Conservation (phyloP, 306 rosid genomes). For the Bauhinia variegata region DNA sequence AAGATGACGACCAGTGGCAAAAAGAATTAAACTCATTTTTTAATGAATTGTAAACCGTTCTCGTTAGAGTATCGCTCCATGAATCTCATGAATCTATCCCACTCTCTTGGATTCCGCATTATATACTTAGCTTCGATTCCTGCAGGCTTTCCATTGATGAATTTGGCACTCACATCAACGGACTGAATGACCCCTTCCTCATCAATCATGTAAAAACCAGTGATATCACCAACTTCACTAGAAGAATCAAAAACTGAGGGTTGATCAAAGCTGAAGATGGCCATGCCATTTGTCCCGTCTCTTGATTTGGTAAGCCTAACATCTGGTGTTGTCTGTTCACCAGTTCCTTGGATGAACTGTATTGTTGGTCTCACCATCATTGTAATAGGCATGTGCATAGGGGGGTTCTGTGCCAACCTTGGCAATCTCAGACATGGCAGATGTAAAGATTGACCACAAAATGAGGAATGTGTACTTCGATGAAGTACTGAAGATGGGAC, state of each 20-base stretch:
- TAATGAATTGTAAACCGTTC: constrained; percentile 81
- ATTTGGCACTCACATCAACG: constrained; percentile 92
- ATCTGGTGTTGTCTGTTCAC: constrained; percentile 92
- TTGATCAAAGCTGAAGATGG: constrained; percentile 83
- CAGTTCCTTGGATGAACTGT: constrained; percentile 98
- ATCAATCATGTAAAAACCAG: constrained; percentile 95
- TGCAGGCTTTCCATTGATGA: constrained; percentile 91
- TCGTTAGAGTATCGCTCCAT: constrained; percentile 95
- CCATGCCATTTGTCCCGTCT: constrained; percentile 97
- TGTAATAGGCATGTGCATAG: constrained; percentile 27
- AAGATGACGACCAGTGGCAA: constrained; percentile 34
- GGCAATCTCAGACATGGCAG: constrained; percentile 43
- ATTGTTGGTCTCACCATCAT: constrained; percentile 76
- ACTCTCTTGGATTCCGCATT: constrained; percentile 80
- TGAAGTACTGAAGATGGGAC: constrained; percentile 46
- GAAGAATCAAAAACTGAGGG: constrained; percentile 98
- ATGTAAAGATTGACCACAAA: constrained; percentile 65
- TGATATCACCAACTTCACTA: constrained; percentile 92
- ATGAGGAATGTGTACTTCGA: constrained; percentile 59
- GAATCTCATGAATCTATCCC: constrained; percentile 99
- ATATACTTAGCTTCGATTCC: constrained; percentile 87
- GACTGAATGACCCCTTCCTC: constrained; percentile 96
- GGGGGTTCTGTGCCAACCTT: constrained; percentile 30
- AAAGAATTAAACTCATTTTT: constrained; percentile 50
- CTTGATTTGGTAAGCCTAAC: constrained; percentile 86